Conservation (phyloP, 108 stramenopile species). For the Craspedostauros australis region DNA sequence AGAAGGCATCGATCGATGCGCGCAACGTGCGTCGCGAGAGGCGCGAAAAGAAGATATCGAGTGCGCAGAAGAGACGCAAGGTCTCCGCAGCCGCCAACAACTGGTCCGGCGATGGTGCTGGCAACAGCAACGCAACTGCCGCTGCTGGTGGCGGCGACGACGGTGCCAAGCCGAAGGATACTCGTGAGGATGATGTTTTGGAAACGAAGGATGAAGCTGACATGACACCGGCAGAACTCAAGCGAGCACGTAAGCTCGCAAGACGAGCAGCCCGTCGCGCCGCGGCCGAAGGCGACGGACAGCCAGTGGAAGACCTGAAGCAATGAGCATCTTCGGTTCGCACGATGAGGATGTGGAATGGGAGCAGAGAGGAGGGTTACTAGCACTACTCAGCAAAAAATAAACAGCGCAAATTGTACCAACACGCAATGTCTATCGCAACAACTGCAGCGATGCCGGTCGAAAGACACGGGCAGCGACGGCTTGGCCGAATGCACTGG, state of each 20-base stretch:
- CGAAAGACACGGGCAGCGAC: too few species aligned
- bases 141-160: background rate
- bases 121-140: background rate
- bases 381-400: too few species aligned
- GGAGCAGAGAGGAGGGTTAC: too few species aligned
- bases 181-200: background rate
- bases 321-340: too few species aligned
- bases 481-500: too few species aligned
- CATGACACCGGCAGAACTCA: constrained; percentile 59
- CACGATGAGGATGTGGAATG: too few species aligned
- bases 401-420: too few species aligned
- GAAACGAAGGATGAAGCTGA: constrained; percentile 8
- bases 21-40: constrained; percentile 19
- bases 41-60: constrained; percentile 6
- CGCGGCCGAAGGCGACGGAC: constrained; percentile 2
- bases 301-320: too few species aligned
- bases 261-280: constrained; percentile 61
- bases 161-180: background rate
- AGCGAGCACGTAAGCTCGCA: constrained; percentile 70
- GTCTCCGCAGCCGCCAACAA: background rate
- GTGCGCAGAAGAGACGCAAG: background rate
- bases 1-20: constrained; percentile 33
- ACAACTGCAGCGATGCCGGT: too few species aligned
- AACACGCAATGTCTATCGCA: too few species aligned
- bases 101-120: background rate